phyloP scores from a whole-genome alignment of 1,139 yeast genomes.

The Taphrina wiesneri region DNA sequence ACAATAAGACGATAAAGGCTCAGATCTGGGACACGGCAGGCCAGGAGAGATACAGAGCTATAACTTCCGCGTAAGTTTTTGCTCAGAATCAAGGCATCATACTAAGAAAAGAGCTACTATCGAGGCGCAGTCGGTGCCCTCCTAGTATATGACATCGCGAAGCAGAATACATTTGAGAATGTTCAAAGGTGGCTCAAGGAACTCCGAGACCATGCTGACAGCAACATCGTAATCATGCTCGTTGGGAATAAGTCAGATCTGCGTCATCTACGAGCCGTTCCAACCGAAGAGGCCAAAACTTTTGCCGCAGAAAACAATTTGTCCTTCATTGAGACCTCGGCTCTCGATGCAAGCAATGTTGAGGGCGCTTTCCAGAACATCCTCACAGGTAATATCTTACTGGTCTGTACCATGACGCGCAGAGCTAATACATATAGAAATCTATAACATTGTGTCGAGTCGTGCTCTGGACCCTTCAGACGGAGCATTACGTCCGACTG shows the following conservation, averaged over 20 bases:
- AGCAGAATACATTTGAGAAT: constrained; percentile 88
- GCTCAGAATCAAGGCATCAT: constrained; percentile 44
- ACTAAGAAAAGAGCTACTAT: constrained; percentile 55
- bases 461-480: constrained; percentile 76
- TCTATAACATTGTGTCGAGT: constrained; percentile 87
- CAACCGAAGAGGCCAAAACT: constrained; percentile 94
- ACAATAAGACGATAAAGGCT: constrained; percentile 92
- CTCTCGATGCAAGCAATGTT: constrained; percentile 90
- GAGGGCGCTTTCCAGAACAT: constrained; percentile 92
- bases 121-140: constrained; percentile 98
- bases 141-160: constrained; percentile 91
- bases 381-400: constrained; percentile 37
- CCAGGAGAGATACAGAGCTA: constrained; percentile 96
- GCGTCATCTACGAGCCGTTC: constrained; percentile 93
- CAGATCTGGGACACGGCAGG: constrained; percentile 99
- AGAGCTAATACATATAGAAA: constrained; percentile 62
- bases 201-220: constrained; percentile 94
- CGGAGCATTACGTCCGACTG: constrained; percentile 56
- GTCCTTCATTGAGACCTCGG: constrained; percentile 95
- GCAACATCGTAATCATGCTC: constrained; percentile 91
- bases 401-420: neutral
- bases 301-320: constrained; percentile 91
- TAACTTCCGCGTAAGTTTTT: constrained; percentile 63
- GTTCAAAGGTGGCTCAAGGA: constrained; percentile 95
- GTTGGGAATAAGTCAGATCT: constrained; percentile 96